phyloP scores from a whole-genome alignment of 768 basidiomycete species.

The Auricularia auricula-judae region DNA sequence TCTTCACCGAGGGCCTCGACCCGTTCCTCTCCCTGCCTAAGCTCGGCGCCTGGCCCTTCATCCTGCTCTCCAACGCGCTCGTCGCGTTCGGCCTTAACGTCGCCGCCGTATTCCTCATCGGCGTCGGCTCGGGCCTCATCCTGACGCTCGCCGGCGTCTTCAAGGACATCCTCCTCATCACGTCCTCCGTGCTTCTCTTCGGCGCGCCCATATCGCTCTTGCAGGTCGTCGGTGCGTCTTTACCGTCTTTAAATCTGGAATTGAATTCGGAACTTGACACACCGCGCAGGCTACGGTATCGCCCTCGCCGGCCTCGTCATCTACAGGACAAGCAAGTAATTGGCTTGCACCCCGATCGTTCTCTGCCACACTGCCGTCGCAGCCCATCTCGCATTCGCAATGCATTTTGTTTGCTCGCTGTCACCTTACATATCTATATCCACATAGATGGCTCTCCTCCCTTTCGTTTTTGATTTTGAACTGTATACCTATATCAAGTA shows the following conservation, averaged over 20 bases:
- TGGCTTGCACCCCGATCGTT: too few relatives aligned
- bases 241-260: neutral
- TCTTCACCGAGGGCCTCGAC: slow-evolving; percentile 84
- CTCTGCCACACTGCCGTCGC: too few relatives aligned
- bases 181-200: slow-evolving; percentile 81
- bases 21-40: slow-evolving; percentile 67
- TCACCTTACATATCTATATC: too few relatives aligned
- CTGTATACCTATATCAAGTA: too few relatives aligned
- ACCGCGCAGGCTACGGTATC: slow-evolving; percentile 65
- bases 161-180: slow-evolving; percentile 93
- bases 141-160: slow-evolving; percentile 91
- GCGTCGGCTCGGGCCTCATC: slow-evolving; percentile 77
- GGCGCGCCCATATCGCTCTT: slow-evolving; percentile 68
- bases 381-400: too few relatives aligned
- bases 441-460: too few relatives aligned
- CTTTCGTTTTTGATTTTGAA: too few relatives aligned
- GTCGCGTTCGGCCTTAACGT: slow-evolving; percentile 86
- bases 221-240: slow-evolving; percentile 61
- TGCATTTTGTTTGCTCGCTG: too few relatives aligned
- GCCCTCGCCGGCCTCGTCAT: slow-evolving; percentile 69
- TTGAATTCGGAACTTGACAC: slow-evolving; percentile 1
- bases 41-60: slow-evolving; percentile 46
- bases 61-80: slow-evolving; percentile 74
- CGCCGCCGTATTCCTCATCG: slow-evolving; percentile 89
- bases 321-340: too few relatives aligned